Percentiles rank a stretch among this genome's conserved stretches.
Evolutionary conservation across 371 early-diverging fungal genomes (phyloP).

Genomic region (Mortierella sp.): DNA sequence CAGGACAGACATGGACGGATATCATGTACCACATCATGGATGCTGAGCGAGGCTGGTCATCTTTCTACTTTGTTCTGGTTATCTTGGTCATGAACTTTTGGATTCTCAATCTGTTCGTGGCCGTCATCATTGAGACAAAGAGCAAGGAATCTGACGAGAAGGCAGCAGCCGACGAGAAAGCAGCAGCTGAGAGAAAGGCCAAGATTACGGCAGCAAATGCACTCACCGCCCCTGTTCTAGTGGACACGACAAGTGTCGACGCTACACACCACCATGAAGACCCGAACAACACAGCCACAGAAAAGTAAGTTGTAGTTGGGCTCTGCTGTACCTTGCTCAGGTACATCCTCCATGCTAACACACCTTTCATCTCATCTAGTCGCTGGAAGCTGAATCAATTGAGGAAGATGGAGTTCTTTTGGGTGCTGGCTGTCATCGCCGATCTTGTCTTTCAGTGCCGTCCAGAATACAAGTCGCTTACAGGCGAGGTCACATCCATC

Average conservation of each 20-base stretch:
- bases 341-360: constrained; percentile 30
- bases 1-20: constrained; percentile 74
- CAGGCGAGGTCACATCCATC: constrained; percentile 33
- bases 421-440: constrained; percentile 59
- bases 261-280: too few relatives aligned
- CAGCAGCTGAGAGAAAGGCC: constrained; percentile 53
- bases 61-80: constrained; percentile 69
- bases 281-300: too few relatives aligned
- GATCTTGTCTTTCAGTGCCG: constrained; percentile 66
- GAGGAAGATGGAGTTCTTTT: constrained; percentile 58
- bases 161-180: constrained; percentile 55
- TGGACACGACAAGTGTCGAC: too few relatives aligned
- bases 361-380: constrained; percentile 2
- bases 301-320: too few relatives aligned
- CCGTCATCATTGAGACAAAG: constrained; percentile 67
- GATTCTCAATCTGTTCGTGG: constrained; percentile 77
- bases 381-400: constrained; percentile 15
- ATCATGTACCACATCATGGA: constrained; percentile 79
- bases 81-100: constrained; percentile 77
- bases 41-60: constrained; percentile 65
- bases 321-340: background rate
- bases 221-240: too few relatives aligned
- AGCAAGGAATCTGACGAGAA: constrained; percentile 76
- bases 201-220: too few relatives aligned
- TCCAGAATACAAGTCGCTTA: constrained; percentile 58